Conservation (phyloP, 352 stramenopile species). For the Globisporangium splendens region DNA sequence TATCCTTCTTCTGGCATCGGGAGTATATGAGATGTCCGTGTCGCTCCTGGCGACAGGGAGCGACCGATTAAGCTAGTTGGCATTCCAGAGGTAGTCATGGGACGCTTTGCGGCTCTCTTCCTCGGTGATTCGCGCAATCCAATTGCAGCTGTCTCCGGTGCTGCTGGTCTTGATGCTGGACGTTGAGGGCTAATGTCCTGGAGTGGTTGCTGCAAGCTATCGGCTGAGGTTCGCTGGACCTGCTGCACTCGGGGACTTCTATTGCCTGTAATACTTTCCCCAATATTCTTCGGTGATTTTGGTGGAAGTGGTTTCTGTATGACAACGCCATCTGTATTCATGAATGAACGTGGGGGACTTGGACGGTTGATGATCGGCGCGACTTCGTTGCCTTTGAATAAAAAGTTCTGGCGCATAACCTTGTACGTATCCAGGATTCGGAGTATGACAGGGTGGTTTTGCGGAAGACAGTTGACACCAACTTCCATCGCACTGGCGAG, state of each 20-base stretch:
- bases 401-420: slow-evolving; percentile 60
- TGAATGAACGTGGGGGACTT: slow-evolving; percentile 5
- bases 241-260: slow-evolving; percentile 10
- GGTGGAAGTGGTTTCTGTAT: slow-evolving; percentile 22
- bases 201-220: neutral
- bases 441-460: slow-evolving; percentile 50
- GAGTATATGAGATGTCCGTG: slow-evolving; percentile 36
- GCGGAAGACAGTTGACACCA: slow-evolving; percentile 40
- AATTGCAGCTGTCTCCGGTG: slow-evolving; percentile 5
- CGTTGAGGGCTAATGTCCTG: slow-evolving; percentile 11
- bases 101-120: slow-evolving; percentile 29
- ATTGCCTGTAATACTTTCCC: neutral
- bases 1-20: slow-evolving; percentile 42
- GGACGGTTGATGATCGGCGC: slow-evolving; percentile 1
- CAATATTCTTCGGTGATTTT: slow-evolving; percentile 12
- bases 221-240: slow-evolving; percentile 7
- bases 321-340: slow-evolving; percentile 7
- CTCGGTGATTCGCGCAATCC: slow-evolving; percentile 28
- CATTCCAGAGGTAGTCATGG: slow-evolving; percentile 34
- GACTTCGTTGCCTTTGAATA: slow-evolving; percentile 25
- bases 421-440: slow-evolving; percentile 69
- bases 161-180: slow-evolving; percentile 15
- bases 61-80: slow-evolving; percentile 28
- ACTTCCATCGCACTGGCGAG: slow-evolving; percentile 63
- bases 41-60: slow-evolving; percentile 41